Evolutionary conservation across 306 rosid species (phyloP).

Genomic region (Albizia julibrissin): DNA sequence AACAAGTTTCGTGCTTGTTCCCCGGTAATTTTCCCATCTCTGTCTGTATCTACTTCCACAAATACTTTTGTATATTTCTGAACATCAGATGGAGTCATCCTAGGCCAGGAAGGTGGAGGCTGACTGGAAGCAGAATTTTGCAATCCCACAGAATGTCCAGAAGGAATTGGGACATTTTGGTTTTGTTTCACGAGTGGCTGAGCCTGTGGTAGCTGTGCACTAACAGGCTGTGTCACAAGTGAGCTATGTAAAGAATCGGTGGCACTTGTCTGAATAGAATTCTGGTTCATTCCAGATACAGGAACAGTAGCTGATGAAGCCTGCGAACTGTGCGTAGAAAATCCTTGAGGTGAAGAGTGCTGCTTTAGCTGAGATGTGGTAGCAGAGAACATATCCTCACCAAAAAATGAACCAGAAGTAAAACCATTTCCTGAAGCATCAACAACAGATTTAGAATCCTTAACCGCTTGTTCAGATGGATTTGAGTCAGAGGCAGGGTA

Average conservation of each 20-base stretch:
- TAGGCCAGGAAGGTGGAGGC: slow-evolving; percentile 81
- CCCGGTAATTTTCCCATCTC: slow-evolving; percentile 97
- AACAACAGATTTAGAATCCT: slow-evolving; percentile 45
- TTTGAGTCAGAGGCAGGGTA: slow-evolving; percentile 50
- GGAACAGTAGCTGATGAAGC: slow-evolving; percentile 58
- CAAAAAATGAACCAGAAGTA: slow-evolving; percentile 65
- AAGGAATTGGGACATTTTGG: slow-evolving; percentile 43
- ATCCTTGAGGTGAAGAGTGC: slow-evolving; percentile 50
- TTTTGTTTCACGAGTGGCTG: slow-evolving; percentile 54
- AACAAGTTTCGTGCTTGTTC: slow-evolving; percentile 92
- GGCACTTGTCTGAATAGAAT: slow-evolving; percentile 46
- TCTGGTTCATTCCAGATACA: slow-evolving; percentile 54
- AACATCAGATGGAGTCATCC: slow-evolving; percentile 77
- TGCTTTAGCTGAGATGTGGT: slow-evolving; percentile 57
- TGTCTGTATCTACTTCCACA: slow-evolving; percentile 88
- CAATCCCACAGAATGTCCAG: slow-evolving; percentile 52
- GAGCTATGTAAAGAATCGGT: slow-evolving; percentile 57
- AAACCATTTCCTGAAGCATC: slow-evolving; percentile 64
- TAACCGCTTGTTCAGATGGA: slow-evolving; percentile 50
- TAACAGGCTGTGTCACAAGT: slow-evolving; percentile 49
- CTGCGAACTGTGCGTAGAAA: slow-evolving; percentile 43
- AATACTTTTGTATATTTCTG: slow-evolving; percentile 91
- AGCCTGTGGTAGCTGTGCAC: slow-evolving; percentile 54
- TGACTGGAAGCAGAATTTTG: slow-evolving; percentile 63
- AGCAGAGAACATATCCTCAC: slow-evolving; percentile 76